phyloP scores from a whole-genome alignment of 1,284 basidiomycete species.

The Naganishia sp. region DNA sequence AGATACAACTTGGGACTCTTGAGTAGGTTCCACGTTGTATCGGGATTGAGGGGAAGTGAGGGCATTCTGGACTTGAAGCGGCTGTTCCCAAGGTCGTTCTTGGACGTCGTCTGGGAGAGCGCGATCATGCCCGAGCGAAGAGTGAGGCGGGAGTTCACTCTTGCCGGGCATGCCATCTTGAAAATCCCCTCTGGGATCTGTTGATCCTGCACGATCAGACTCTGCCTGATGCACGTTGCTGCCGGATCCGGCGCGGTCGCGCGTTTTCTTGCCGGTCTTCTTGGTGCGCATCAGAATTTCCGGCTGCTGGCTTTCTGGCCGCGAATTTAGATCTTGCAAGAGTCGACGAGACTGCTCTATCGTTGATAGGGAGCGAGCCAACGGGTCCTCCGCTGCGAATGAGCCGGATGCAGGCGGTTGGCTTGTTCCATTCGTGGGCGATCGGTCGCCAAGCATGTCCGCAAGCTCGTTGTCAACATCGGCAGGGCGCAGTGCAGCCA shows the following conservation, averaged over 20 bases:
- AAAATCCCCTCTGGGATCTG: slow-evolving; percentile 20
- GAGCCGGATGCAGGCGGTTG: neutral
- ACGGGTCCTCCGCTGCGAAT: slow-evolving; percentile 7
- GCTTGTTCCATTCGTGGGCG: neutral
- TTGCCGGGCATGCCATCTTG: slow-evolving; percentile 25
- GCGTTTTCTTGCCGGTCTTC: slow-evolving; percentile 8
- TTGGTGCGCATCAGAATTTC: slow-evolving; percentile 23
- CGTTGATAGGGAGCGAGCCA: slow-evolving; percentile 17
- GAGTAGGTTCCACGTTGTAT: slow-evolving; percentile 1
- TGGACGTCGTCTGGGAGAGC: slow-evolving; percentile 18
- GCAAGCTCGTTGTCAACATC: slow-evolving; percentile 25
- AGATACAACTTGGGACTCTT: neutral
- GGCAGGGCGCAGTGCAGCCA: slow-evolving; percentile 2
- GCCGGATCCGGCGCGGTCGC: slow-evolving; percentile 9
- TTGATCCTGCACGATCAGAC: slow-evolving; percentile 6
- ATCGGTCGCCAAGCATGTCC: slow-evolving; percentile 19
- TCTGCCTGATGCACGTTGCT: slow-evolving; percentile 10
- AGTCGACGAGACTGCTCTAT: slow-evolving; percentile 22
- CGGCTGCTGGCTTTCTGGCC: slow-evolving; percentile 17
- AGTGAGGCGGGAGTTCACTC: slow-evolving; percentile 24
- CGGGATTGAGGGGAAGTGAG: slow-evolving; percentile 10
- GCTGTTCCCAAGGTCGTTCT: slow-evolving; percentile 29
- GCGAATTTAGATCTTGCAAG: slow-evolving; percentile 18
- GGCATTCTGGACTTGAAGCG: slow-evolving; percentile 20
- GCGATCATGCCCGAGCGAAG: slow-evolving; percentile 26